Base-by-base conservation (phyloP, 352 stramenopile genomes). In the Globisporangium recalcitrans region DNA sequence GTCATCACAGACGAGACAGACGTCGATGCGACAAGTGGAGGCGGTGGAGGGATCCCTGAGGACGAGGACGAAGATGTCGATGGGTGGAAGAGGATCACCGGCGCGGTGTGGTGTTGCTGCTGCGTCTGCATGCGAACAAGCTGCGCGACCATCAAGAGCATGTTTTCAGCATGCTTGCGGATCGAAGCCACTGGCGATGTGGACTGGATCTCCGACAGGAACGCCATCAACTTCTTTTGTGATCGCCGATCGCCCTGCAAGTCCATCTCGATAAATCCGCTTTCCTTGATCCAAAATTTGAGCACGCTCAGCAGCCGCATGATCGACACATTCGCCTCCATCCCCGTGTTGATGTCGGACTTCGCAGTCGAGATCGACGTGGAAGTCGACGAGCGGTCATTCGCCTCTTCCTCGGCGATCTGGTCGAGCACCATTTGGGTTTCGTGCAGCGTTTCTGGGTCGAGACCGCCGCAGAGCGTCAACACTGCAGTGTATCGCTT, bases 271-370 rank as follows among this genome's bases (percentile, higher is more conserved):
- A 95, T 93, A 68, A 84, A 95, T 0, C 78, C 78, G 55, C 83
- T 93, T 55, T 95, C 86, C 56, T 91, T 93, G 67, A 95, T 91
- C 86, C 86, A 95, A 52, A 82, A 95, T 63, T 95, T 95, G 58
- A 95, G 72, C 11, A 95, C 82, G 58, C 80, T 93, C 38, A 95
- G 73, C 21, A 93, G 53, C 5, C 86, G 82, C 85, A 95, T 95
- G 63, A 95, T 92, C 9, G 84, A 92, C 19, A 95, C 80, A 49
- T 80, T 93, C 22, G 83, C 86, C 59, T 92, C 84, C 74, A 90
- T 85, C 31, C 75, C 72, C 6, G 82, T 88, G 64, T 90, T 88
- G 59, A 93, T 90, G 58, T 93, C 82, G 1, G 84, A 91, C 16
- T 74, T 72, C 8, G 81, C 83, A 2, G 81, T 89, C 2, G 81